A percentile compares a stretch with the other conserved stretches of the same genome.
Conservation (phyloP, 2,329 filamentous ascomycete genomes). For the Drechslera avenae region DNA sequence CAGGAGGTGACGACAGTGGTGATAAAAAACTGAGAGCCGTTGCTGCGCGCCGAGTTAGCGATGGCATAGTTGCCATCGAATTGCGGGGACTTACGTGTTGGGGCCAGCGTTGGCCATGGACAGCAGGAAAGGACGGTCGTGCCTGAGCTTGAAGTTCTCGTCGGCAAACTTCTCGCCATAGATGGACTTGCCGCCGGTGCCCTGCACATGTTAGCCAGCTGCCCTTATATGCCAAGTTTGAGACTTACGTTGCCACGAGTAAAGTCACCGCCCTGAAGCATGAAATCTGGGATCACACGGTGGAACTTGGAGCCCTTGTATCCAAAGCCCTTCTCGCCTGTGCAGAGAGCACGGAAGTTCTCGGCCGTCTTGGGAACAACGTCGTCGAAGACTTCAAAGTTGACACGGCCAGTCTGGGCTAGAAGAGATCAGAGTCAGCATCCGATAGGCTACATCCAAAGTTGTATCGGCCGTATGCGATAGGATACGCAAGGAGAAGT, state of each 20-base stretch:
- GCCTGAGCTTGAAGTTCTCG: conserved; percentile 84
- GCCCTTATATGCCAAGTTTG: conserved; percentile 5
- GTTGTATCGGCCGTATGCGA: conserved; percentile 13
- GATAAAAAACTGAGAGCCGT: conserved; percentile 76
- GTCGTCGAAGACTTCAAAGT: conserved; percentile 85
- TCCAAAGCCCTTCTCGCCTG: conserved; percentile 77
- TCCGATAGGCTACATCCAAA: conserved; percentile 10
- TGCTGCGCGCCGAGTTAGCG: conserved; percentile 52
- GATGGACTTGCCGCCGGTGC: conserved; percentile 90
- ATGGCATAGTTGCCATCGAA: not conserved
- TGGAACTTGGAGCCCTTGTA: conserved; percentile 87
- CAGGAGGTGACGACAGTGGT: conserved; percentile 70
- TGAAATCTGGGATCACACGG: conserved; percentile 90
- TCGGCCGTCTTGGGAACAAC: conserved; percentile 84
- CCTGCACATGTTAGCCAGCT: conserved; percentile 57
- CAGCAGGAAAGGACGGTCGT: conserved; percentile 76
- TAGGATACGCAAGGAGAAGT: conserved; percentile 30
- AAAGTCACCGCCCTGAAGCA: conserved; percentile 97
- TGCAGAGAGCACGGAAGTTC: conserved; percentile 88
- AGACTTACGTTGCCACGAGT: conserved; percentile 82
- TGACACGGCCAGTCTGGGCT: conserved; percentile 80
- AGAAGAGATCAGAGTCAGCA: conserved; percentile 29
- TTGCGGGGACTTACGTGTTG: conserved; percentile 70
- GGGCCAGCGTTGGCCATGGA: conserved; percentile 96
- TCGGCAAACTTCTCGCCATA: conserved; percentile 94